Conservation (phyloP, 257 asterid genomes). For the Solanum arcanum region DNA sequence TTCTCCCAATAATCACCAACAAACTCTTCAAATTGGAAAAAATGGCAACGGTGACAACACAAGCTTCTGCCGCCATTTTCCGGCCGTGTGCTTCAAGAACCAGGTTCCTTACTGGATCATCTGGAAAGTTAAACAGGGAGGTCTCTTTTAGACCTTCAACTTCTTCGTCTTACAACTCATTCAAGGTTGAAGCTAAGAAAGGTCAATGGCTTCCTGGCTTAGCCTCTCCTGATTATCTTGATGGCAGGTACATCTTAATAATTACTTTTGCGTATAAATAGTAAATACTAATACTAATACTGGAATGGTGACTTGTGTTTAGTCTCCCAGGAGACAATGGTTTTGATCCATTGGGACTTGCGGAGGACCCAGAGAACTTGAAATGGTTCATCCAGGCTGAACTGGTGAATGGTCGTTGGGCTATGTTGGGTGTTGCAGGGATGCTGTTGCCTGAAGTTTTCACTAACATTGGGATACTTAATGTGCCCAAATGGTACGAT, state of each 20-base stretch:
- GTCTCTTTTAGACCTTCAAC: slow-evolving; percentile 26
- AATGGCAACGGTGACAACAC: slow-evolving; percentile 77
- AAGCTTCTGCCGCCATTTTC: slow-evolving; percentile 65
- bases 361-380: slow-evolving; percentile 86
- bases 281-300: background rate
- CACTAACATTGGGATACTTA: slow-evolving; percentile 53
- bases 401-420: slow-evolving; percentile 90
- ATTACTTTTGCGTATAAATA: background rate
- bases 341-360: slow-evolving; percentile 80
- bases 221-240: slow-evolving; percentile 72
- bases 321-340: slow-evolving; percentile 92
- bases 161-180: slow-evolving; percentile 24
- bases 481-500: slow-evolving; percentile 87
- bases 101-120: slow-evolving; percentile 60
- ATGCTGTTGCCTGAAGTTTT: slow-evolving; percentile 83
- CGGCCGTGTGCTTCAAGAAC: slow-evolving; percentile 51
- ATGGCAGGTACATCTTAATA: slow-evolving; percentile 52
- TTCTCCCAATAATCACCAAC: background rate
- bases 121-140: slow-evolving; percentile 51
- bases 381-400: slow-evolving; percentile 86
- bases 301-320: background rate
- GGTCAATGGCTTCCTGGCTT: slow-evolving; percentile 96
- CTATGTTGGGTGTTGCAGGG: slow-evolving; percentile 96
- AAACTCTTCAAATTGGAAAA: background rate
- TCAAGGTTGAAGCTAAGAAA: slow-evolving; percentile 88